Evolutionary conservation across 768 basidiomycete genomes (phyloP).

Genomic region (Tephrocybe rancida): DNA sequence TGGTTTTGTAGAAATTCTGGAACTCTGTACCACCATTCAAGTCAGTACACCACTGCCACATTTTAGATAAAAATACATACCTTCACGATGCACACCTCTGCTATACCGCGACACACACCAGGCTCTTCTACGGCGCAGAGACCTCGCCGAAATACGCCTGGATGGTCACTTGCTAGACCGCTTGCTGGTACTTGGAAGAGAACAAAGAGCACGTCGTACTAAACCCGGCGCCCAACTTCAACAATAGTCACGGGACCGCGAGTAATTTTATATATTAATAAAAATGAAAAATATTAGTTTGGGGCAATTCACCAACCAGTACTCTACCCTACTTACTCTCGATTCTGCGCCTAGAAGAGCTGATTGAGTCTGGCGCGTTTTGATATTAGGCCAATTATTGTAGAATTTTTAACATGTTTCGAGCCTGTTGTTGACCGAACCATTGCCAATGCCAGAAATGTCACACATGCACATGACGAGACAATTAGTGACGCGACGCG

Average conservation of each 20-base stretch:
- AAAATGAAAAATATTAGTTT: too few relatives aligned
- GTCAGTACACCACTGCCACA: neutral
- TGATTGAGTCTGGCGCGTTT: too few relatives aligned
- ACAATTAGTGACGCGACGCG: slow-evolving; percentile 9
- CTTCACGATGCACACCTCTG: slow-evolving; percentile 20
- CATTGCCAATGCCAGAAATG: neutral
- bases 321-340: too few relatives aligned
- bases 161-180: slow-evolving; percentile 19
- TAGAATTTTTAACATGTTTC: too few relatives aligned
- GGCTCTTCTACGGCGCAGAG: slow-evolving; percentile 15
- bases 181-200: slow-evolving; percentile 14
- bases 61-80: slow-evolving; percentile 5
- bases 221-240: slow-evolving; percentile 9
- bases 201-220: slow-evolving; percentile 11
- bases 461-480: slow-evolving; percentile 1
- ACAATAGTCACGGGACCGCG: slow-evolving; percentile 18
- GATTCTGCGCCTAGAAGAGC: too few relatives aligned
- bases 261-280: slow-evolving; percentile 2
- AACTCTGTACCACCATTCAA: slow-evolving; percentile 7
- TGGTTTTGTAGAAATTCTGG: slow-evolving; percentile 16
- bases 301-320: too few relatives aligned
- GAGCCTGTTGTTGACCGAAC: too few relatives aligned
- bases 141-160: slow-evolving; percentile 13
- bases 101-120: slow-evolving; percentile 18
- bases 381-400: too few relatives aligned